A percentile compares a stretch with the other conserved stretches of the same genome.
phyloP scores from a whole-genome alignment of 2,329 filamentous ascomycete species.

The Catunica adiposa region DNA sequence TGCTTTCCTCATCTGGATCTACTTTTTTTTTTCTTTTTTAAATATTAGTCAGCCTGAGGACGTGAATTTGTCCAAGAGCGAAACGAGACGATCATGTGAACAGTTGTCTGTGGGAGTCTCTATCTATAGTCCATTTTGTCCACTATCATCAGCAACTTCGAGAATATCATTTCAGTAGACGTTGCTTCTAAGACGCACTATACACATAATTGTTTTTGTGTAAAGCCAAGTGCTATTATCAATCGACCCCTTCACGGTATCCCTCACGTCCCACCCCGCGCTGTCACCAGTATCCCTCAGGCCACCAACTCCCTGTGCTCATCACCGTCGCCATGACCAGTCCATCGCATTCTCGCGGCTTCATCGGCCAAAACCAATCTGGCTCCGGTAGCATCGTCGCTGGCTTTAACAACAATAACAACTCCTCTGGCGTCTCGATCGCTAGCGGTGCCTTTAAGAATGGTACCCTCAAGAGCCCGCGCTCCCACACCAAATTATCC shows the following conservation, averaged over 20 bases:
- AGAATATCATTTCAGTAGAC: not conserved
- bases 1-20: not conserved
- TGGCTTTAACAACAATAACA: not conserved
- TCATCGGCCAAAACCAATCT: not conserved
- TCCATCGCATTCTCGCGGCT: not conserved
- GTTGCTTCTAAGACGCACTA: not conserved
- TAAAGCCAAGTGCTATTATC: not conserved
- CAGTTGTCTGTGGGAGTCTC: not conserved
- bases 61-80: too few relatives aligned
- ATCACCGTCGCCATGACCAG: not conserved
- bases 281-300: not conserved
- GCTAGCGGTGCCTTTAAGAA: constrained; percentile 7
- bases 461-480: constrained; percentile 11
- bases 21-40: not conserved
- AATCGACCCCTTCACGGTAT: not conserved
- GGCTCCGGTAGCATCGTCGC: not conserved
- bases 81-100: not conserved
- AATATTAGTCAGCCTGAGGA: not conserved
- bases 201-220: not conserved
- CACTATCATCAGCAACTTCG: not conserved
- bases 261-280: not conserved
- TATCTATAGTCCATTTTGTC: not conserved
- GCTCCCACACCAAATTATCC: not conserved
- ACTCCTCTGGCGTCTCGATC: constrained; percentile 1
- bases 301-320: not conserved